Base-by-base conservation (phyloP, 2,329 filamentous ascomycete genomes). In the Colletotrichum limetticola region DNA sequence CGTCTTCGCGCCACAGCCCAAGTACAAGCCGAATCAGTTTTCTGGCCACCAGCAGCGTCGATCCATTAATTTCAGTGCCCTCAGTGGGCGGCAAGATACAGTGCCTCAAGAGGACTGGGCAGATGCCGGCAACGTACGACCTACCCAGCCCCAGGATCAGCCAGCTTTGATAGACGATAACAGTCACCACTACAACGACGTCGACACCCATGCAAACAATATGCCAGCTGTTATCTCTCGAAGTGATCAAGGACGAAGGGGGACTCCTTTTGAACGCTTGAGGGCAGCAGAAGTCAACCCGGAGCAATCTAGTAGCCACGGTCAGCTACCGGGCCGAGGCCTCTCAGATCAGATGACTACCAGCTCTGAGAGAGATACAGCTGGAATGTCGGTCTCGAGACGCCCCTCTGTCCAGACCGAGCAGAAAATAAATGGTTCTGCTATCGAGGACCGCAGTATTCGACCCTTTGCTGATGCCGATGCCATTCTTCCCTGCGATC, bases 401-500 rank as follows among this genome's bases (percentile, higher is more conserved):
- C 24, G 7, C 12, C 32, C 2, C 26, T 26, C 12, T 16, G 12
- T 28, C 11, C 53, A 11, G 9, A 14, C n/a, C 16, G 22, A 62
- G 30, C 35, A 19, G 2, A 19, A 56, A 19, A 5, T 4, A 14
- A 24, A 7, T 24, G 6, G 5, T 8, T 26, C 8, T 52, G 24
- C 24, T 24, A 28, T 4, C 8, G 16, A 56, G n/a, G 3, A 35
- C 24, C 3, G n/a, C 3, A 26, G 14, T 1, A 28, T 32, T 56
- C 71, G 60, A 30, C 71, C 71, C 35, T 66, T 71, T 52, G 26
- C 55, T 28, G 56, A 73, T 57, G 71, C 66, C 2, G 67, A 73
- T 19, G 32, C 16, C 4, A 46, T 35, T 9, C 35, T 72, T 22
- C 32, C 46, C 14, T n/a, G 24, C 24, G 35, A 28, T 7, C 26